These are phyloP conservation scores for Albatrellus ellisii DNA, from an alignment of 768 basidiomycete species.

Conservation along the genomic window DNA sequence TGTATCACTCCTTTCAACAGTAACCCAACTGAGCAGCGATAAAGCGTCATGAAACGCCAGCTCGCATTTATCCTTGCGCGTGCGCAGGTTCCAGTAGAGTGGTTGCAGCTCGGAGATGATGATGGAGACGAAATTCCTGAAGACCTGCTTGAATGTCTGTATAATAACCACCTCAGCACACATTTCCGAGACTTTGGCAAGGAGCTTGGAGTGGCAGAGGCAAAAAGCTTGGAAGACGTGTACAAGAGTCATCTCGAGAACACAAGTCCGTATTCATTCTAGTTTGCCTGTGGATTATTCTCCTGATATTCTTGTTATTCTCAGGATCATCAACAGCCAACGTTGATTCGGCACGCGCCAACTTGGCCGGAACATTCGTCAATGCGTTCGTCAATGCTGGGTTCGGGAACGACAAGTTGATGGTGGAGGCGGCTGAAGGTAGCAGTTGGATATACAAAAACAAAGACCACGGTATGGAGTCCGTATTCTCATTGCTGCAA, in stretches of 20 bases:
- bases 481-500: no score
- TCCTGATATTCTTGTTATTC: background rate
- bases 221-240: conserved; percentile 90
- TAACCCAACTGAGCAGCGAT: conserved; percentile 2
- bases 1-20: background rate
- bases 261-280: conserved; percentile 41
- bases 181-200: conserved; percentile 89
- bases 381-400: conserved; percentile 99
- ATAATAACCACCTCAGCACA: conserved; percentile 70
- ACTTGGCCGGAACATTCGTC: conserved; percentile 93
- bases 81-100: conserved; percentile 81
- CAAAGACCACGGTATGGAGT: conserved; percentile 78
- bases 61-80: conserved; percentile 90
- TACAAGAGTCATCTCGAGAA: conserved; percentile 96
- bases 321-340: conserved; percentile 56
- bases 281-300: background rate
- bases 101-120: conserved; percentile 52
- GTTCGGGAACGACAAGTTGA: conserved; percentile 96
- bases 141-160: conserved; percentile 75
- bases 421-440: conserved; percentile 94
- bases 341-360: conserved; percentile 88
- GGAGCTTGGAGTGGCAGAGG: conserved; percentile 79
- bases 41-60: conserved; percentile 90
- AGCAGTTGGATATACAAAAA: conserved; percentile 99
- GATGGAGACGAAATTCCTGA: conserved; percentile 54